Base-by-base conservation (phyloP, 164 flowering plant genomes). In the Tinospora cordifolia region DNA sequence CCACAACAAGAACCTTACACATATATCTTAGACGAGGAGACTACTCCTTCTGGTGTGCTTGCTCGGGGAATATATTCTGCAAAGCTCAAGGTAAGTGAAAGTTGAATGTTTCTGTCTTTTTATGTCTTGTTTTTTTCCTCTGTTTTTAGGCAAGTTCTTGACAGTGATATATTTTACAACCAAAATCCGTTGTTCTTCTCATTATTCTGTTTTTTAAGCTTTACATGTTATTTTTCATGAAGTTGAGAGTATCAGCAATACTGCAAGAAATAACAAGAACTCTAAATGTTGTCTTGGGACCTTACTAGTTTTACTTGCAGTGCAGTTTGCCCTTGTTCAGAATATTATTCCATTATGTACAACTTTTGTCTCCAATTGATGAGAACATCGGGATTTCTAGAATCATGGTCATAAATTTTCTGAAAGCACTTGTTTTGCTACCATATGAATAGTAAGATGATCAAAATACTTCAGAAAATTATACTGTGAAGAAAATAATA, bases 21-120 rank as follows among this genome's bases (percentile, higher is more conserved):
- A 30, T 81, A 86, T 66, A 78, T 57, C 21, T 77, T 90, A 77
- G 90, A 86, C 5, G 89, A 88, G 71, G 91, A 87, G 68, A 90
- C 85, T 10, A 86, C 91, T 62, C 96, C 96, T 26, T 84, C 88
- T 63, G 96, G 93, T 13, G 72, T 79, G 70, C 84, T 88, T 66
- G 96, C 90, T 44, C 74, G 96, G 67, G 96, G 96, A 62, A 71
- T 76, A 38, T 90, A 88, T 75, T 70, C 80, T 0, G 96, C 93
- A 24, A 84, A 80, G 72, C 85, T 85, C n/a, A 90, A 82, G 87
- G 96, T 90, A 14, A 21, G 77, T 75, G 41, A 66, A 27, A 64
- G 3, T 30, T 41, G 15, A 26, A 39, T 49, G 17, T 54, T 15
- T 17, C 0, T 59, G 70, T 15, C 14, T 60, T 58, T 0, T 54